Evolutionary conservation across 768 basidiomycete genomes (phyloP).

Genomic region (Psilocybe tampanensis): DNA sequence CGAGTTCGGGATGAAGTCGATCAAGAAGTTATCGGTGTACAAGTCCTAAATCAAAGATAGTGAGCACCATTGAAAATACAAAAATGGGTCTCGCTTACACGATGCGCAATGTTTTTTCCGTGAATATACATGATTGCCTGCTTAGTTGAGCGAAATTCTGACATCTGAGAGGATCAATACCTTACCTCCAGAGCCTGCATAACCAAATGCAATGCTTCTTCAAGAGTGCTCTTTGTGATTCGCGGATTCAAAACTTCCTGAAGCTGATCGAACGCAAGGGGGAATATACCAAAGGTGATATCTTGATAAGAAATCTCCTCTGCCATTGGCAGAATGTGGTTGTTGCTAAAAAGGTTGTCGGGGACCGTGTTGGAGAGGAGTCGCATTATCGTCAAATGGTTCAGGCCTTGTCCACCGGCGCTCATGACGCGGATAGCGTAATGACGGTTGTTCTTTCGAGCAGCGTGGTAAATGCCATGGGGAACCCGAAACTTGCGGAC

Average conservation of each 20-base stretch:
- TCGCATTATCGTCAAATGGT: neutral
- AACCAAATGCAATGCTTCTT: neutral
- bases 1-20: neutral
- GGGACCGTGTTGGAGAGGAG: neutral
- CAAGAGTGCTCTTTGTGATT: neutral
- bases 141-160: neutral
- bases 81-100: neutral
- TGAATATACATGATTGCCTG: neutral
- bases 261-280: neutral
- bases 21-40: neutral
- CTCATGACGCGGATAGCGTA: conserved; percentile 6
- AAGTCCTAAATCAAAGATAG: neutral
- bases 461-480: neutral
- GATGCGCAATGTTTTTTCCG: neutral
- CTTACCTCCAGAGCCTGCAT: neutral
- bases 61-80: neutral
- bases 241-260: neutral
- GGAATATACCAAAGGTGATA: conserved; percentile 10
- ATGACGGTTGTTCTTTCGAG: neutral
- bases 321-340: conserved; percentile 11
- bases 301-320: conserved; percentile 5
- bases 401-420: conserved; percentile 2
- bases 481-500: neutral
- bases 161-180: neutral
- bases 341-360: neutral